Conservation (phyloP, 306 rosid species). For the Rosa lucieae region DNA sequence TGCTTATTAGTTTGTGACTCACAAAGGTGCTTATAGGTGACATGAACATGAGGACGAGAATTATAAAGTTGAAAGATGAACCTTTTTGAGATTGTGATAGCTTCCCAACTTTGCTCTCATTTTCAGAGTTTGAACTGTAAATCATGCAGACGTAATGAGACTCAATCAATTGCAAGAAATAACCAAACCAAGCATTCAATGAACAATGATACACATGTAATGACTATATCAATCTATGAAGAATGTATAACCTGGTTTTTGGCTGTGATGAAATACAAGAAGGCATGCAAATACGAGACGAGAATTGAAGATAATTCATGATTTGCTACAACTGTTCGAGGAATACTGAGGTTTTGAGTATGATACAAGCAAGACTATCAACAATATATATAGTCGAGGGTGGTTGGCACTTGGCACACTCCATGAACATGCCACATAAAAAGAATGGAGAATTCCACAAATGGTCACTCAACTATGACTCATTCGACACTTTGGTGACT, state of each 20-base stretch:
- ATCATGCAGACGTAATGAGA: conserved; percentile 8
- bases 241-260: conserved; percentile 32
- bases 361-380: neutral
- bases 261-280: conserved; percentile 34
- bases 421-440: neutral
- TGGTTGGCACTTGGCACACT: neutral
- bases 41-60: neutral
- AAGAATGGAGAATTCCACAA: neutral
- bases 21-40: neutral
- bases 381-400: neutral
- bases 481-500: too few relatives aligned
- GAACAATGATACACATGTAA: neutral
- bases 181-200: neutral
- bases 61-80: neutral
- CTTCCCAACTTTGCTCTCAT: conserved; percentile 35
- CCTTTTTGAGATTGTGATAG: neutral
- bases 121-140: conserved; percentile 33
- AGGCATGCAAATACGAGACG: conserved; percentile 27
- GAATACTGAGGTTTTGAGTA: neutral
- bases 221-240: neutral
- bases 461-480: too few relatives aligned
- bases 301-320: conserved; percentile 31
- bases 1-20: neutral
- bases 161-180: neutral
- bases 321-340: neutral